Evolutionary conservation across 352 stramenopile genomes (phyloP).

Genomic region (Phytophthora constricta): DNA sequence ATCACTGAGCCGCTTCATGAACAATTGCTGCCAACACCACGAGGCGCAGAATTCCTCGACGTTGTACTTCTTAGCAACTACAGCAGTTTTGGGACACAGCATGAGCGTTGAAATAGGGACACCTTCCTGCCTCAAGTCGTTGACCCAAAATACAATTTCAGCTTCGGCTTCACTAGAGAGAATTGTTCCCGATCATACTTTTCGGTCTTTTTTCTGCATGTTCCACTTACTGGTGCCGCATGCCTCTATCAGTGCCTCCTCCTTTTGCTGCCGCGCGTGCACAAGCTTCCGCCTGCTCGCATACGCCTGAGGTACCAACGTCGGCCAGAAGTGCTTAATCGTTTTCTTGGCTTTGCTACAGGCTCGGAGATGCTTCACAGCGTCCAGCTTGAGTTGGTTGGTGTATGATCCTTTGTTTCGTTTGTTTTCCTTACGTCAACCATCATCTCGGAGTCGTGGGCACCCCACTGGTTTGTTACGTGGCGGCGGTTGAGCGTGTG

Average conservation of each 20-base stretch:
- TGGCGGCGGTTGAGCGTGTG: too few relatives aligned
- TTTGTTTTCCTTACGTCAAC: background rate
- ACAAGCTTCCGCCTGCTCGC: background rate
- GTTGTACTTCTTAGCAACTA: background rate
- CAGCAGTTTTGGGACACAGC: background rate
- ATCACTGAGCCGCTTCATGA: background rate
- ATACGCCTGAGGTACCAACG: background rate
- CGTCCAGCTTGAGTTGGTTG: background rate
- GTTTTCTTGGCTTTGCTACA: background rate
- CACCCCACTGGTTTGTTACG: too few relatives aligned
- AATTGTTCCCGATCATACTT: background rate
- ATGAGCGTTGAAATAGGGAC: background rate
- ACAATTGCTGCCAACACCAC: background rate
- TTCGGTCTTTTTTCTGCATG: background rate
- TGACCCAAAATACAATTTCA: background rate
- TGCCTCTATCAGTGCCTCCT: too few relatives aligned
- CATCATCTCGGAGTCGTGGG: too few relatives aligned
- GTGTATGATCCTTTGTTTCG: background rate
- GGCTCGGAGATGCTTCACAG: background rate
- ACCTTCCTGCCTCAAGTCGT: background rate
- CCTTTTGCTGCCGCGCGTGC: too few relatives aligned
- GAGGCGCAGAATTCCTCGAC: background rate
- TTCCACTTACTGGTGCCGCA: too few relatives aligned
- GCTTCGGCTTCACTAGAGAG: background rate
- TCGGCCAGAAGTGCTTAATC: background rate